Evolutionary conservation across 2,329 filamentous ascomycete species (phyloP).

Genomic region (Arthrobotrys iridis): DNA sequence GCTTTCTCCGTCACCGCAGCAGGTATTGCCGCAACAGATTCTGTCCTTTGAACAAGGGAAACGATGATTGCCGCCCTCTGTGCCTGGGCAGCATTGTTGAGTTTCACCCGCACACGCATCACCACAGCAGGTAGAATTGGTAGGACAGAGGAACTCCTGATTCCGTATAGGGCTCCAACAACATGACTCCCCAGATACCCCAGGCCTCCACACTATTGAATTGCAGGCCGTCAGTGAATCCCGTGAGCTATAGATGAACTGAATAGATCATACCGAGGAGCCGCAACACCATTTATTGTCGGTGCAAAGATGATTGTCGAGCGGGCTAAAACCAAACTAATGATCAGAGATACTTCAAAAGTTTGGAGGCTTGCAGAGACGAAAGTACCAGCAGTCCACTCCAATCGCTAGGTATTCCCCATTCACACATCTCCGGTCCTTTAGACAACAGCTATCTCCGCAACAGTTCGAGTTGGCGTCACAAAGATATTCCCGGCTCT

Average conservation of each 20-base stretch:
- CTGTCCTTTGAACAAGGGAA: neutral
- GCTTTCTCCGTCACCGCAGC: neutral
- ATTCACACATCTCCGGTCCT: neutral
- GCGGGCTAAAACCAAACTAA: too few relatives aligned
- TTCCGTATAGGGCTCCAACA: neutral
- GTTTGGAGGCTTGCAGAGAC: too few relatives aligned
- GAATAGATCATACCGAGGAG: too few relatives aligned
- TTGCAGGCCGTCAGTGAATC: too few relatives aligned
- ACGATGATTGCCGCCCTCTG: neutral
- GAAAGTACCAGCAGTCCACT: too few relatives aligned
- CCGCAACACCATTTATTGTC: constrained; percentile 4
- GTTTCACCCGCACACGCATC: neutral
- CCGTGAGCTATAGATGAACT: too few relatives aligned
- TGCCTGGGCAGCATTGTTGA: neutral
- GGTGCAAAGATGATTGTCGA: neutral
- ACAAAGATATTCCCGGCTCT: neutral
- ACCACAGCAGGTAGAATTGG: neutral
- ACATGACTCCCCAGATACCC: neutral
- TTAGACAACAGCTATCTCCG: neutral
- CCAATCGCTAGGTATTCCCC: neutral
- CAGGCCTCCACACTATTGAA: constrained; percentile 26
- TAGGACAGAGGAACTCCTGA: neutral
- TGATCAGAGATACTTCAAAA: too few relatives aligned
- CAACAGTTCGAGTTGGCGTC: neutral
- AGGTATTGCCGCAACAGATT: neutral